Conservation (phyloP, 2,329 filamentous ascomycete genomes). For the Teratosphaeria gauchensis region DNA sequence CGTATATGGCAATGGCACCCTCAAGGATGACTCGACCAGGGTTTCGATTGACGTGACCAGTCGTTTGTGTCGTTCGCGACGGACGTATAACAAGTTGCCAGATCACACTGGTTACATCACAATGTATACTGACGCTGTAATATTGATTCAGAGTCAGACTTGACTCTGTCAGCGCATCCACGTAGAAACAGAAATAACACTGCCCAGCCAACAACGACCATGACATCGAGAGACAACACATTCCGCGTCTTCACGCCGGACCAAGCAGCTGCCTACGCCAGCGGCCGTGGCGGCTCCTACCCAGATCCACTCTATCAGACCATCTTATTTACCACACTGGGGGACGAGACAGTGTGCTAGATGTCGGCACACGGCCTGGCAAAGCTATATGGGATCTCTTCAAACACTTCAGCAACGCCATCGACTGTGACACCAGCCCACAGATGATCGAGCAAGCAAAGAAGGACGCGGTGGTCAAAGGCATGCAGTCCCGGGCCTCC, state of each 20-base stretch:
- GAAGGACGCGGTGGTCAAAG: constrained; percentile 2
- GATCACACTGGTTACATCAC: too few species aligned
- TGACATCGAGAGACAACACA: constrained; percentile 27
- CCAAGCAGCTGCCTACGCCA: constrained; percentile 38
- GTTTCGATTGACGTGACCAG: too few species aligned
- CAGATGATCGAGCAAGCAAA: constrained; percentile 44
- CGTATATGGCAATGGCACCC: too few species aligned
- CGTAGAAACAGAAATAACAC: too few species aligned
- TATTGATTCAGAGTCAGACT: too few species aligned
- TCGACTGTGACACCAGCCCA: constrained; percentile 45
- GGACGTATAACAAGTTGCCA: too few species aligned
- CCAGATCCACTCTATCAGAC: constrained; percentile 36
- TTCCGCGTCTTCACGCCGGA: constrained; percentile 38
- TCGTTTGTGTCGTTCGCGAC: too few species aligned
- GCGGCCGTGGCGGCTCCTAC: constrained; percentile 34
- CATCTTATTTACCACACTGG: constrained; percentile 39
- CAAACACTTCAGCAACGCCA: constrained; percentile 35
- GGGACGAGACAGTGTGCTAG: constrained; percentile 36
- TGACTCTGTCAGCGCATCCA: too few species aligned
- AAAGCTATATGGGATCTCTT: constrained; percentile 39
- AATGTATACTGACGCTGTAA: too few species aligned
- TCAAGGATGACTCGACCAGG: too few species aligned
- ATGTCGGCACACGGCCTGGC: constrained; percentile 51
- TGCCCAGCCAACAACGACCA: neutral
- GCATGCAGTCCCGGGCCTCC: constrained; percentile 2